A percentile compares a stretch with the other conserved stretches of the same genome.
Conservation (phyloP, 2,329 filamentous ascomycete species). For the Pestalotiopsis sp. region DNA sequence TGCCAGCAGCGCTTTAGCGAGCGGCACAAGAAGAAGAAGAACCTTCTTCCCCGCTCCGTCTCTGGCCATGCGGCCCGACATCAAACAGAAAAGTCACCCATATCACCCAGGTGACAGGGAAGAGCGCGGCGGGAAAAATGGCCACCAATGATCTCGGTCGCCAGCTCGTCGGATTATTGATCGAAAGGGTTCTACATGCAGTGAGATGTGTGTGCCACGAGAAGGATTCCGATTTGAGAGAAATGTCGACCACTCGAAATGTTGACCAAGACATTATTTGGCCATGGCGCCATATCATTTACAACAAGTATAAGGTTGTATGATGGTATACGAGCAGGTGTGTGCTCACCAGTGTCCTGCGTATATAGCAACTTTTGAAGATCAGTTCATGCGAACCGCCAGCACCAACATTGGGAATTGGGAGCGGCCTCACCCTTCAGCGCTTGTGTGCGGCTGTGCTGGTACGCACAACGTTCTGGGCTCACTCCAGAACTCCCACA, state of each 20-base stretch:
- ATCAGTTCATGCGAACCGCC: neutral
- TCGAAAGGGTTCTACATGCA: neutral
- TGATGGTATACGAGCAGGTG: neutral
- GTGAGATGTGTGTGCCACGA: neutral
- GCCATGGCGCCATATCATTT: neutral
- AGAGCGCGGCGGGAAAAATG: neutral
- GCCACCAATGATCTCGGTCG: conserved; percentile 6
- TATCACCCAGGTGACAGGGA: neutral
- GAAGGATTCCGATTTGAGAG: neutral
- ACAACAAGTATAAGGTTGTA: neutral
- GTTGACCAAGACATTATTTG: neutral
- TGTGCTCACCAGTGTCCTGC: neutral
- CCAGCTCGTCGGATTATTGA: neutral
- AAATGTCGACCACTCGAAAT: neutral
- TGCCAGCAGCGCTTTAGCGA: conserved; percentile 1
- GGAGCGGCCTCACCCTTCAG: neutral
- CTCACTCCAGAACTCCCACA: neutral
- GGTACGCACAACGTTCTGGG: neutral
- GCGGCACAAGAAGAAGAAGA: neutral
- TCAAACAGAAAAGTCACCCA: neutral
- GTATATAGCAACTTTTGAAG: neutral
- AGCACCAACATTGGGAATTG: neutral
- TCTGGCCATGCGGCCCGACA: conserved; percentile 6
- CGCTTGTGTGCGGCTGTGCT: neutral
- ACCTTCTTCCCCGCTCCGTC: neutral